A percentile compares a stretch with the other conserved stretches of the same genome.
Conservation (phyloP, 257 asterid genomes). For the Penstemon davidsonii region DNA sequence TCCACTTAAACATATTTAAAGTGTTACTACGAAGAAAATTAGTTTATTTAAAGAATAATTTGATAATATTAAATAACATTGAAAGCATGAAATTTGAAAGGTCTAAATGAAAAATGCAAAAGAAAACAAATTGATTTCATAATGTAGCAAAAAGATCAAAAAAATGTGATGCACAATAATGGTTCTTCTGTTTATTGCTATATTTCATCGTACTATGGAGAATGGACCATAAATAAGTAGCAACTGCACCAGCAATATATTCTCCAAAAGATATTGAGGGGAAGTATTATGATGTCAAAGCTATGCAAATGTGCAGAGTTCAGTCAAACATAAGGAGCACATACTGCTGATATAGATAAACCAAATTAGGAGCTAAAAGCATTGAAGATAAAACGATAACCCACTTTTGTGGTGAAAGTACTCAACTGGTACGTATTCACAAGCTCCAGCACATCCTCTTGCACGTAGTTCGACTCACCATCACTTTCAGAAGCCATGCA, state of each 20-base stretch:
- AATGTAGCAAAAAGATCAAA: no score
- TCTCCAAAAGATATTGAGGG: neutral
- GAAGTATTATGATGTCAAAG: slow-evolving; percentile 7
- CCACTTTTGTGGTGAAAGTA: slow-evolving; percentile 80
- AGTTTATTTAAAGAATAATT: no score
- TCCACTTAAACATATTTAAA: no score
- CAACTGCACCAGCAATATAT: neutral
- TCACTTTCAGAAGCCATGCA: slow-evolving; percentile 50
- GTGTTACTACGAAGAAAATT: no score
- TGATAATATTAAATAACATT: no score
- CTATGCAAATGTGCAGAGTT: neutral
- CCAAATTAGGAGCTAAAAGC: neutral
- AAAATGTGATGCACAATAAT: neutral
- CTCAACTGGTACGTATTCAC: slow-evolving; percentile 83
- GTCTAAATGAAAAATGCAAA: no score
- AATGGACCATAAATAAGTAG: neutral
- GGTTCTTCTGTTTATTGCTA: neutral
- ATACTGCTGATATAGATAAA: neutral
- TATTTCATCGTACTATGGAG: neutral
- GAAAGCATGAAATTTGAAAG: no score
- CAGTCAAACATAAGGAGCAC: neutral
- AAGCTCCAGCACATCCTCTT: slow-evolving; percentile 59
- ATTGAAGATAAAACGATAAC: slow-evolving; percentile 43
- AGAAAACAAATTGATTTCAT: no score
- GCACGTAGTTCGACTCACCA: slow-evolving; percentile 41